Evolutionary conservation across 208 protist genomes (phyloP).

Genomic region (Phytomonas sp.): DNA sequence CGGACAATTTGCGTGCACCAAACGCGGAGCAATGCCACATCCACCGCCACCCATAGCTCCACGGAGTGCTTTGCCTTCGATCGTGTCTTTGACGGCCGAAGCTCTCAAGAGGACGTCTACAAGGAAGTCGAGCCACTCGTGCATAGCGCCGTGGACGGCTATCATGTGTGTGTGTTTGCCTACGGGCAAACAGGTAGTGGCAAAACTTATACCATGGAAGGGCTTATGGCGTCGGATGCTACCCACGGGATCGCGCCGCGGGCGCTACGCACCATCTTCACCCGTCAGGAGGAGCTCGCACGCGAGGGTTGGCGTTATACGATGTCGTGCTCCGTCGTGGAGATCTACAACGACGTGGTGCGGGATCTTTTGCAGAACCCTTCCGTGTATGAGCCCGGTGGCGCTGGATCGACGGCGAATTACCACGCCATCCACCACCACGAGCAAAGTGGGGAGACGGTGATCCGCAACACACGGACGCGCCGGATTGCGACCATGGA

Average conservation of each 20-base stretch:
- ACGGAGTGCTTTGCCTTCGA: constrained; percentile 40
- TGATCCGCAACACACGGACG: constrained; percentile 58
- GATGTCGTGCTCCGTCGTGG: constrained; percentile 72
- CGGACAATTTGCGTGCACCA: constrained; percentile 34
- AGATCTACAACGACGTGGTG: constrained; percentile 91
- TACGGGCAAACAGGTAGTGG: constrained; percentile 91
- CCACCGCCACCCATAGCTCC: constrained; percentile 32
- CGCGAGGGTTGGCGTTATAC: constrained; percentile 75
- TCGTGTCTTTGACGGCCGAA: constrained; percentile 30
- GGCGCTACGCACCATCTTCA: constrained; percentile 66
- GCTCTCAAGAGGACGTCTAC: constrained; percentile 71
- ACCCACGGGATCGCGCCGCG: constrained; percentile 76
- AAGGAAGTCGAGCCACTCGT: constrained; percentile 84
- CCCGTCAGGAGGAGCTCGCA: constrained; percentile 39
- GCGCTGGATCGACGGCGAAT: constrained; percentile 10
- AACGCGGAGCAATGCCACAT: constrained; percentile 56
- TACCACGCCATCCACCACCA: constrained; percentile 72
- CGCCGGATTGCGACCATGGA: constrained; percentile 28
- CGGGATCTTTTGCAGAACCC: constrained; percentile 75
- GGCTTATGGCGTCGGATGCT: constrained; percentile 26
- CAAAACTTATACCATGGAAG: constrained; percentile 91
- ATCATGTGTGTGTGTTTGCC: constrained; percentile 86
- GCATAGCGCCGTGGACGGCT: constrained; percentile 87
- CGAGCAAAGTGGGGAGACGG: constrained; percentile 27
- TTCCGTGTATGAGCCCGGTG: constrained; percentile 40